phyloP scores from a whole-genome alignment of 23 red algal species.

The Gracilaria gracilis region DNA sequence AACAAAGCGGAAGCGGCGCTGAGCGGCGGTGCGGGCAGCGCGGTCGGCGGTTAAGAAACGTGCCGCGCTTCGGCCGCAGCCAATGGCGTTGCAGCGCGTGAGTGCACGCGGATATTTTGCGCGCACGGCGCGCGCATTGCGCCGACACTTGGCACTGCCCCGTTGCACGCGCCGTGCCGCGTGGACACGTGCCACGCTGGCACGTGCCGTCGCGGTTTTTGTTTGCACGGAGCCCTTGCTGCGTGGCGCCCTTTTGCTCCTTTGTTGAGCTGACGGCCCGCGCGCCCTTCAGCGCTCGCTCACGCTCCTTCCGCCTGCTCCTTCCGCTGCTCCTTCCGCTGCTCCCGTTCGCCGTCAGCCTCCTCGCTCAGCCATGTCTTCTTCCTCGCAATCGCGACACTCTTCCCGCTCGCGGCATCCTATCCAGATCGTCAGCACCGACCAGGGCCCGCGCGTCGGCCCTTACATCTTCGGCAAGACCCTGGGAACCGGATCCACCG shows the following conservation, averaged over 20 bases:
- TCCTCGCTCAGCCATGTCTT: constrained; percentile 18
- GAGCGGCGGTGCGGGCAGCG: neutral
- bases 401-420: constrained; percentile 29
- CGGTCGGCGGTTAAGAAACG: neutral
- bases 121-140: neutral
- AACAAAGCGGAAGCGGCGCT: too few relatives aligned
- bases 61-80: neutral
- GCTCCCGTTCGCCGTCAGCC: too few relatives aligned
- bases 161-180: neutral
- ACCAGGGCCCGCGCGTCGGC: constrained; percentile 84
- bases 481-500: constrained; percentile 90
- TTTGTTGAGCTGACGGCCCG: neutral
- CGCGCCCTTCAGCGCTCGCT: too few relatives aligned
- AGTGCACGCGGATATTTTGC: constrained; percentile 13
- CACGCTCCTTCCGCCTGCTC: constrained; percentile 2
- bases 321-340: neutral
- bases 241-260: neutral
- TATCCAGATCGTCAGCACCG: constrained; percentile 66
- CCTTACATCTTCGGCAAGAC: constrained; percentile 97
- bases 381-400: constrained; percentile 3
- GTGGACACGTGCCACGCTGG: neutral
- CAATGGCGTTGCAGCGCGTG: constrained; percentile 11
- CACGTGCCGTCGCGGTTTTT: neutral
- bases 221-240: too few relatives aligned
- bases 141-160: constrained; percentile 4